phyloP scores from a whole-genome alignment of 2,329 filamentous ascomycete genomes.

The Rutstroemia sp. region DNA sequence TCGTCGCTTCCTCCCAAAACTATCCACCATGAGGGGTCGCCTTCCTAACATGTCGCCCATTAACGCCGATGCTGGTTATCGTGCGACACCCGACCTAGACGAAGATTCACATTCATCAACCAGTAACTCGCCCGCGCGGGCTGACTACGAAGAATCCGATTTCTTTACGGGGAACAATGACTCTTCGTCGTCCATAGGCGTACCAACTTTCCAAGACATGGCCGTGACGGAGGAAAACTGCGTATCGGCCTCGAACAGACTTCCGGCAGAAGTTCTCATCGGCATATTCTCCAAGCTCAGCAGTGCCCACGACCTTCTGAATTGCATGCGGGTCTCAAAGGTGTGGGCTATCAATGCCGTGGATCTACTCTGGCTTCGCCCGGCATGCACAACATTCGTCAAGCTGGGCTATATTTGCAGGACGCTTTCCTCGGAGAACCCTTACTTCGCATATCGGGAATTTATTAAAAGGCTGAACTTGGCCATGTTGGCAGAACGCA shows the following conservation, averaged over 20 bases:
- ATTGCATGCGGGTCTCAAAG: slow-evolving; percentile 90
- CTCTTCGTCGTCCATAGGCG: slow-evolving; percentile 83
- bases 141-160: slow-evolving; percentile 86
- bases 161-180: slow-evolving; percentile 87
- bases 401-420: slow-evolving; percentile 75
- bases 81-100: slow-evolving; percentile 24
- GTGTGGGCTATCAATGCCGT: slow-evolving; percentile 90
- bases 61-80: slow-evolving; percentile 20
- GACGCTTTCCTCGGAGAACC: slow-evolving; percentile 63
- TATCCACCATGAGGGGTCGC: slow-evolving; percentile 22
- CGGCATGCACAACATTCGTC: slow-evolving; percentile 79
- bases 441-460: slow-evolving; percentile 82
- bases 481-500: slow-evolving; percentile 62
- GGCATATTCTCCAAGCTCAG: slow-evolving; percentile 81
- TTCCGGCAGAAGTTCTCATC: slow-evolving; percentile 94
- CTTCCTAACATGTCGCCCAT: slow-evolving; percentile 21
- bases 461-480: slow-evolving; percentile 91
- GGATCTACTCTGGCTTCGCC: slow-evolving; percentile 89
- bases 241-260: slow-evolving; percentile 69
- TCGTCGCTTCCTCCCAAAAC: not conserved
- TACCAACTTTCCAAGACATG: slow-evolving; percentile 70
- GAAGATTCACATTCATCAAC: slow-evolving; percentile 38
- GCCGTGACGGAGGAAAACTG: slow-evolving; percentile 61
- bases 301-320: slow-evolving; percentile 67
- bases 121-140: slow-evolving; percentile 66